Conservation (phyloP, 305 asterid genomes). For the Solanum hybrid region DNA sequence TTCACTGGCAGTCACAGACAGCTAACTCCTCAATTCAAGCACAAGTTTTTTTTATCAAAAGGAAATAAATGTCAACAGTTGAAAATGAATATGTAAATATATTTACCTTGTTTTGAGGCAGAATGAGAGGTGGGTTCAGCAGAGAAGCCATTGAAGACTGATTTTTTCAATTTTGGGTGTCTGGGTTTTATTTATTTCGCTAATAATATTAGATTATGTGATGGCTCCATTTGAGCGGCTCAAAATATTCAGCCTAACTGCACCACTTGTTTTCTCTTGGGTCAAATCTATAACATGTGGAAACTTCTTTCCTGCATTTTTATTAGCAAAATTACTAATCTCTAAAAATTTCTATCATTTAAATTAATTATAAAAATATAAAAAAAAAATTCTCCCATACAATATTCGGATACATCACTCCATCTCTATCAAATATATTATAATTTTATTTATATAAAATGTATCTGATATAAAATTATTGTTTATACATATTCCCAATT, state of each 20-base stretch:
- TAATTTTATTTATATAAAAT: no score
- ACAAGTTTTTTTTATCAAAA: neutral
- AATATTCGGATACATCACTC: neutral
- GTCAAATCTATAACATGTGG: neutral
- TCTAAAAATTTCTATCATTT: no score
- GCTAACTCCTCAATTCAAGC: neutral
- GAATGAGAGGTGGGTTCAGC: constrained; percentile 31
- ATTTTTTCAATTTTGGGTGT: neutral
- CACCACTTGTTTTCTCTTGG: constrained; percentile 1
- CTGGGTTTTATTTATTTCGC: neutral
- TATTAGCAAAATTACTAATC: no score
- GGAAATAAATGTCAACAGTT: neutral
- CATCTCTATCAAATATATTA: neutral
- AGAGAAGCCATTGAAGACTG: constrained; percentile 45
- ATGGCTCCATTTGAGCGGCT: neutral
- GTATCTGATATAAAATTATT: neutral
- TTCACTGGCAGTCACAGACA: neutral
- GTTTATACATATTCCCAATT: neutral
- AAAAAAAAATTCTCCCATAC: no score
- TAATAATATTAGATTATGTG: neutral
- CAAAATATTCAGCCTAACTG: neutral
- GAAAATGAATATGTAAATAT: neutral
- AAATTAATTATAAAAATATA: no score
- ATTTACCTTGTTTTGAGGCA: constrained; percentile 18
- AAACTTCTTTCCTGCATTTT: neutral